A percentile compares a stretch with the other conserved stretches of the same genome.
Conservation (phyloP, 352 stramenopile species). For the Phytopythium sindhum region DNA sequence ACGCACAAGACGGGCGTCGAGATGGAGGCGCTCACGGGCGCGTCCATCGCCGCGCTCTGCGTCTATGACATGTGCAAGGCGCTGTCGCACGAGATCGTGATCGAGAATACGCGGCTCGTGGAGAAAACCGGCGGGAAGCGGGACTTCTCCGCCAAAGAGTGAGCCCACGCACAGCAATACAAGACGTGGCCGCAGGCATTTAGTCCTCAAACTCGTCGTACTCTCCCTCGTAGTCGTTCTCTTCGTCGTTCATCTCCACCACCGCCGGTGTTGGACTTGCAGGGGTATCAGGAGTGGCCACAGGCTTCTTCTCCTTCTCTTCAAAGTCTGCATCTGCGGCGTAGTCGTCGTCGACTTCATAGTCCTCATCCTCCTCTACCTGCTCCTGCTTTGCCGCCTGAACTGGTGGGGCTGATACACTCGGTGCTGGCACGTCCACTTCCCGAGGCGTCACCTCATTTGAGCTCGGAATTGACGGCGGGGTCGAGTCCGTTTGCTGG, state of each 20-base stretch:
- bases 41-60: conserved; percentile 91
- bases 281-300: not conserved
- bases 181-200: not conserved
- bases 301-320: conserved; percentile 12
- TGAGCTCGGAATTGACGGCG: conserved; percentile 4
- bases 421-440: not conserved
- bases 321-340: conserved; percentile 26
- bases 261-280: not conserved
- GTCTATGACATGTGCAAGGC: conserved; percentile 99
- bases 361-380: conserved; percentile 27
- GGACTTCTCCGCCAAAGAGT: conserved; percentile 41
- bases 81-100: conserved; percentile 93
- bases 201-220: conserved; percentile 64
- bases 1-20: conserved; percentile 95
- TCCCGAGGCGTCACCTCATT: conserved; percentile 5
- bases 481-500: not conserved
- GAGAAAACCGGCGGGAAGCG: conserved; percentile 92
- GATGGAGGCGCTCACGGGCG: conserved; percentile 95
- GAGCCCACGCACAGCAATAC: not conserved
- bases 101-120: conserved; percentile 88
- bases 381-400: conserved; percentile 9
- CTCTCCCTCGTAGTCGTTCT: conserved; percentile 46
- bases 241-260: conserved; percentile 6
- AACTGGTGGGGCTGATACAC: not conserved
- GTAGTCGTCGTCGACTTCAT: conserved; percentile 20